phyloP scores from a whole-genome alignment of 2,329 filamentous ascomycete species.

The Fusarium humuli region DNA sequence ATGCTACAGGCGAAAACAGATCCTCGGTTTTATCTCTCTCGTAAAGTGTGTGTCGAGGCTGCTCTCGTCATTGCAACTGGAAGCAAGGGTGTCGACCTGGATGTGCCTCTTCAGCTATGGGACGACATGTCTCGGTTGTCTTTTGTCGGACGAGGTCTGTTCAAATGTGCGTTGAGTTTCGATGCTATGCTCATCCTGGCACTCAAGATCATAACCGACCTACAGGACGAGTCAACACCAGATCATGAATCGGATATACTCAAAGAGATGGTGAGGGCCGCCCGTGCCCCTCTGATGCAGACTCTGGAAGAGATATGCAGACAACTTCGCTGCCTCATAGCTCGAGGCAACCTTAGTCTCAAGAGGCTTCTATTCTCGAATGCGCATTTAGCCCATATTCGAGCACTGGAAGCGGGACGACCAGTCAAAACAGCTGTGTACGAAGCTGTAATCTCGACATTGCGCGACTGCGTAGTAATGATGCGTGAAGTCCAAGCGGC shows the following conservation, averaged over 20 bases:
- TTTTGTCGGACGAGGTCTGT: slow-evolving; percentile 43
- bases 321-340: slow-evolving; percentile 37
- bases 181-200: slow-evolving; percentile 43
- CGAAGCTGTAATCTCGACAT: slow-evolving; percentile 35
- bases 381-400: slow-evolving; percentile 42
- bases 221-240: slow-evolving; percentile 40
- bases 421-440: slow-evolving; percentile 41
- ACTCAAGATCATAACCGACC: slow-evolving; percentile 41
- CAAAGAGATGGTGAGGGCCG: slow-evolving; percentile 40
- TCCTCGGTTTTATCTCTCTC: slow-evolving; percentile 44
- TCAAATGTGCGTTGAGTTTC: slow-evolving; percentile 45
- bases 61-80: slow-evolving; percentile 41
- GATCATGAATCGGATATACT: slow-evolving; percentile 39
- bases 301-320: slow-evolving; percentile 32
- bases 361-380: slow-evolving; percentile 43
- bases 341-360: slow-evolving; percentile 41
- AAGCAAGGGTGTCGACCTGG: slow-evolving; percentile 30
- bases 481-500: slow-evolving; percentile 27
- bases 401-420: slow-evolving; percentile 37
- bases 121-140: slow-evolving; percentile 41
- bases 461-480: slow-evolving; percentile 35
- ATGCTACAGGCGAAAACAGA: slow-evolving; percentile 42
- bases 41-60: slow-evolving; percentile 44
- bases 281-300: slow-evolving; percentile 38
- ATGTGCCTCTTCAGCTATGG: slow-evolving; percentile 30